These are phyloP conservation scores for Podospora fimiseda DNA, from an alignment of 495 filamentous ascomycete genomes.

Conservation along the genomic window DNA sequence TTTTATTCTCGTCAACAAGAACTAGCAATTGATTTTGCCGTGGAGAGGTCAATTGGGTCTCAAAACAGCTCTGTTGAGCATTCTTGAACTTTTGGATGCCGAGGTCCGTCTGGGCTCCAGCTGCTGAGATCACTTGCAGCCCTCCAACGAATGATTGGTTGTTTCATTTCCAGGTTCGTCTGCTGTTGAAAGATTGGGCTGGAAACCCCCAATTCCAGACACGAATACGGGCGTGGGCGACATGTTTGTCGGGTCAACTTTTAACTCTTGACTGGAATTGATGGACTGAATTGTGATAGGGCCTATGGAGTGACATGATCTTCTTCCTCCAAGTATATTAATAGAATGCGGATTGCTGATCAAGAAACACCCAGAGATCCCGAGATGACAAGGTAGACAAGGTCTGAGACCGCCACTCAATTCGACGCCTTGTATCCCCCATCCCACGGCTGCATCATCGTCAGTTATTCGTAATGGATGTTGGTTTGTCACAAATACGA, in stretches of 20 bases:
- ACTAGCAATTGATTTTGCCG: no score
- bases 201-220: neutral
- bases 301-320: no score
- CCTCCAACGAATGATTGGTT: neutral
- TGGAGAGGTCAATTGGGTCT: neutral
- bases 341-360: slow-evolving; percentile 9
- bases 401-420: neutral
- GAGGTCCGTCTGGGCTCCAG: neutral
- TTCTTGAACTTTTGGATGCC: neutral
- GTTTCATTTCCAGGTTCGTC: no score
- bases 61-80: neutral
- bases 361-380: neutral
- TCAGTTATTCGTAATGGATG: no score
- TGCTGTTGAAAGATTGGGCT: slow-evolving; percentile 1
- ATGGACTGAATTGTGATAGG: no score
- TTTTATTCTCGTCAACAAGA: no score
- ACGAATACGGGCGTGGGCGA: neutral
- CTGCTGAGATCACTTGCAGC: neutral
- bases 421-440: no score
- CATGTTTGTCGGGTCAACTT: no score
- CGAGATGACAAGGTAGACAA: neutral
- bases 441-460: no score
- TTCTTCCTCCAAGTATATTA: slow-evolving; percentile 7
- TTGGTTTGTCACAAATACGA: no score
- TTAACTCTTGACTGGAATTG: no score